Evolutionary conservation across 2,329 filamentous ascomycete species (phyloP), one percentile per base, ranked within the genome.

Genomic region (Fusarium palustre): DNA sequence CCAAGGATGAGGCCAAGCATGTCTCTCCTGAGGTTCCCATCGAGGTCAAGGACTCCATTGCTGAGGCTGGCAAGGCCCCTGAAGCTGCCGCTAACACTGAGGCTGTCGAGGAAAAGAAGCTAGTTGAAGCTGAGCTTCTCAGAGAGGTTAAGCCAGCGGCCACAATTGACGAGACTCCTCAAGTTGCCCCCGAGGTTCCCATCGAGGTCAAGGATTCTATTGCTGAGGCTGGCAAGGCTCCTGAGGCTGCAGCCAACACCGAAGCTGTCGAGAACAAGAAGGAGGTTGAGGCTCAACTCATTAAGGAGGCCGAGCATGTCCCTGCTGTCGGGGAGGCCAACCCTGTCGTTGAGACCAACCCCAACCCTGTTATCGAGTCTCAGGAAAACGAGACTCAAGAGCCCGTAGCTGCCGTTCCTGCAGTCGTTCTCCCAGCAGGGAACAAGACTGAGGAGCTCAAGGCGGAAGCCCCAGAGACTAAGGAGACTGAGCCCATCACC

Each of bases 251-350:
- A 43, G 86, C 87, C 55, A 91, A 88, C 79, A 81, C 88, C 3
- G 84, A 85, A 64, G 91, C 90, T 28, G 91, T 96, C 5, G 81
- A 86, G 65, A 91, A 94, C 74, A 96, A 96, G 87, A 88, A 87
- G 77, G 85, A 84, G 13, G 84, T 94, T 11, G 93, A 97, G 82
- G 79, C 88, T 33, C 91, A 97, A 81, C 84, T 97, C 13, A 82
- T 94, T 53, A 85, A 88, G 70, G 87, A 91, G 77, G 84, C 89
- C 61, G 82, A 85, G 77, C 76, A 76, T 54, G 55, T 56, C 42
- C 66, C 72, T 47, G 64, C 68, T 38, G 52, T 61, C 1, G 93
- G 49, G 9, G 93, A 96, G 81, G 79, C 87, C 33, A 91, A 97
- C 81, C 83, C 96, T 12, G 36, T 55, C 18, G 59, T 28, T 20